Evolutionary conservation across 2,329 filamentous ascomycete genomes (phyloP).

Genomic region (Rhinocladiella mackenziei): DNA sequence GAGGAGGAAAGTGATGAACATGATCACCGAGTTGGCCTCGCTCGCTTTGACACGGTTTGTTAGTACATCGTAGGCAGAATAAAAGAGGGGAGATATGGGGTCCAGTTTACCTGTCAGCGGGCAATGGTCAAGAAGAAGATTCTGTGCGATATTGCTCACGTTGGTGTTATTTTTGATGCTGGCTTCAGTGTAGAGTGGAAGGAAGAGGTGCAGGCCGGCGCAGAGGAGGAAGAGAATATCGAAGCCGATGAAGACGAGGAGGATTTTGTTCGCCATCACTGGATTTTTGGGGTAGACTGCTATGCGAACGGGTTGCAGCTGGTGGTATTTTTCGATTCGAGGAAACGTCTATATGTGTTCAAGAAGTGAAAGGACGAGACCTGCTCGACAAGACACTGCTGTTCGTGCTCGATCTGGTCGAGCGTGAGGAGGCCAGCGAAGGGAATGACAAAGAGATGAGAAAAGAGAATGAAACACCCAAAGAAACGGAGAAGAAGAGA

Average conservation of each 20-base stretch:
- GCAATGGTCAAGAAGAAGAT: constrained; percentile 50
- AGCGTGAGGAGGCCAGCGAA: constrained; percentile 7
- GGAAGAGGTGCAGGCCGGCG: constrained; percentile 51
- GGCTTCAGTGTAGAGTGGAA: constrained; percentile 49
- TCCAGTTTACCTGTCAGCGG: constrained; percentile 52
- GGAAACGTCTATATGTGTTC: too few species aligned
- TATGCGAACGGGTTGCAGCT: too few species aligned
- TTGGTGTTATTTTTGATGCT: constrained; percentile 42
- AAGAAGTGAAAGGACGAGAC: constrained; percentile 18
- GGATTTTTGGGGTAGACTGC: too few species aligned
- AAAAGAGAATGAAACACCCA: too few species aligned
- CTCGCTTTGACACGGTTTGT: constrained; percentile 48
- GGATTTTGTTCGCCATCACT: constrained; percentile 46
- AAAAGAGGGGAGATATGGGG: background rate
- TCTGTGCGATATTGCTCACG: constrained; percentile 47
- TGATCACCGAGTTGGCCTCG: constrained; percentile 67
- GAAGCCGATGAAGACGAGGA: constrained; percentile 49
- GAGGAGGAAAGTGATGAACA: constrained; percentile 65
- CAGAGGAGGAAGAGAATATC: constrained; percentile 52
- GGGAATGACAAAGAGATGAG: constrained; percentile 7
- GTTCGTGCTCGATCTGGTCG: constrained; percentile 11
- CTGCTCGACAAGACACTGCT: constrained; percentile 22
- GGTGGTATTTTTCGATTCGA: too few species aligned
- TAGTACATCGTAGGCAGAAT: constrained; percentile 14
- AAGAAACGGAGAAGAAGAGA: constrained; percentile 12